Percentiles rank a stretch among this genome's conserved stretches.
These are phyloP conservation scores for Cenococcum geophilum DNA, from an alignment of 495 filamentous ascomycete genomes.

Conservation along the genomic window DNA sequence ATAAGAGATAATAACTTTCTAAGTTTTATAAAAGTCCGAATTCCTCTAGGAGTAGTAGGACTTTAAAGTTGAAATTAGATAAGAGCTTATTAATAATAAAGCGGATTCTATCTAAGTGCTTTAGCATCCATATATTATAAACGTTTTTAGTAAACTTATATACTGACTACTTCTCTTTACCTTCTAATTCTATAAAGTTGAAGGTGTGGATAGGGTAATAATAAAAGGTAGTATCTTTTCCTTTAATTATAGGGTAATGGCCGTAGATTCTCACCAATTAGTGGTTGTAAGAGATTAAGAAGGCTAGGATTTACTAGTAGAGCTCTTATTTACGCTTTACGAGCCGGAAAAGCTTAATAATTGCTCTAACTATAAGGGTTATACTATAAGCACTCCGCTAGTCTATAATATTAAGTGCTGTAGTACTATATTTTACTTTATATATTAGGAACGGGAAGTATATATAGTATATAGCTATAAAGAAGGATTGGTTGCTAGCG, in stretches of 20 bases:
- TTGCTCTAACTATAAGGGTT: conserved; percentile 32
- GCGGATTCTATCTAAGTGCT: conserved; percentile 27
- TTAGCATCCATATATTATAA: too few relatives aligned
- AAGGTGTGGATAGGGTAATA: conserved; percentile 33
- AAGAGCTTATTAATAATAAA: conserved; percentile 16
- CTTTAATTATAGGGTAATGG: conserved; percentile 21
- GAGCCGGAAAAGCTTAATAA: conserved; percentile 37
- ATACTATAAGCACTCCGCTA: too few relatives aligned
- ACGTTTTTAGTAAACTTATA: too few relatives aligned
- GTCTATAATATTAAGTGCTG: too few relatives aligned
- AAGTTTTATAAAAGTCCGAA: too few relatives aligned
- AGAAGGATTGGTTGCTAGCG: too few relatives aligned
- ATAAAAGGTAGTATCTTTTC: conserved; percentile 31
- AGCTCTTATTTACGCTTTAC: conserved; percentile 39
- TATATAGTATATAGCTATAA: conserved; percentile 37
- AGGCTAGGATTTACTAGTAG: conserved; percentile 41
- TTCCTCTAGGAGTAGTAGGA: neutral
- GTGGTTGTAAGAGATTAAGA: conserved; percentile 47
- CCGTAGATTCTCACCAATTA: conserved; percentile 36
- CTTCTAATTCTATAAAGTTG: conserved; percentile 31
- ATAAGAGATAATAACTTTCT: neutral
- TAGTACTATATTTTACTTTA: conserved; percentile 40
- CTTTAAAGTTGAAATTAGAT: conserved; percentile 14
- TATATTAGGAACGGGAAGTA: conserved; percentile 41
- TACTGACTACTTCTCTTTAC: conserved; percentile 36